Evolutionary conservation across 2,329 filamentous ascomycete species (phyloP), one percentile per base, ranked within the genome.

Genomic region (Volutella citrinella): DNA sequence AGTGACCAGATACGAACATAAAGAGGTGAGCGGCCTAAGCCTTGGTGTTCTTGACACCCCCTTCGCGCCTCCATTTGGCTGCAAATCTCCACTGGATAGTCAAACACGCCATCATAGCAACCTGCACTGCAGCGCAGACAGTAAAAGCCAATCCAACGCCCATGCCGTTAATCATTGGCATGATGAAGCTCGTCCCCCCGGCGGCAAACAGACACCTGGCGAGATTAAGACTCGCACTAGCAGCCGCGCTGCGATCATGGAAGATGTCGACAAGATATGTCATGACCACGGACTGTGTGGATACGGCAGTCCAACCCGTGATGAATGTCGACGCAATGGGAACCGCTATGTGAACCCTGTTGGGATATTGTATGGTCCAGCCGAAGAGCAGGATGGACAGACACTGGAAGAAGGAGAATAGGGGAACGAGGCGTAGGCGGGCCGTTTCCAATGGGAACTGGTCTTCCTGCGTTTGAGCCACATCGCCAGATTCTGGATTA

Each of bases 251-350:
- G 9, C 57, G 55, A 10, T 66, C 64, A 0, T 66, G 63, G 38
- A 72, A 78, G 1, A 76, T 53, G 43, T 79, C 74, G 4, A 77
- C 65, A 0, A 77, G 57, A 36, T 73, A 76, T 0, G 73, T 77
- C 54, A 64, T 70, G 19, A 74, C 60, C 2, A 69, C 47, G 2
- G 65, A 68, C 23, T 73, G 64, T 4, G 63, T 70, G 1, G 71
- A 72, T 6, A 73, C 60, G 0, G 65, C 64, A 0, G 71, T 63
- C 71, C 70, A 75, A 5, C 74, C 72, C 0, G 68, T 69, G 22
- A 75, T 55, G 34, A 77, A 76, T 0, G 69, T 70, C 0, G 66
- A 65, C 1, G 70, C 49, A 19, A 77, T 69, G 0, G 73, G 71
- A 1, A 71, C 55, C 0, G 69, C 66, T 13, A 76, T 70, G 27